Base-by-base conservation (phyloP, 257 asterid species). In the Prunella vulgaris region DNA sequence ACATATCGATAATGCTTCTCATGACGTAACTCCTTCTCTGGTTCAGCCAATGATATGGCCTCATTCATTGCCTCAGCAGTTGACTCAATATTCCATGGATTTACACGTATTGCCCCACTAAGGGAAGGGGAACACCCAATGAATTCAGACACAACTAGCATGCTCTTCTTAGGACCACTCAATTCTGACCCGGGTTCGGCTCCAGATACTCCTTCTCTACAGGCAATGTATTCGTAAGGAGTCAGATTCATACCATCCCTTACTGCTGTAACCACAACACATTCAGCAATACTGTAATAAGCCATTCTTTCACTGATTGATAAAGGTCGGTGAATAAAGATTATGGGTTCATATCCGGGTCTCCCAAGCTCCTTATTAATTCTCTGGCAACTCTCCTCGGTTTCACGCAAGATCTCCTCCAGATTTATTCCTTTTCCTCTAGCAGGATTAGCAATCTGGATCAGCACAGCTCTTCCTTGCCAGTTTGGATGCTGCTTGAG, bases 161-260 rank as follows among this genome's bases (percentile, higher is more conserved):
- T 87, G 83, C 97, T 91, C 84, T 84, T 88, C 80, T 83, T 86
- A 35, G 95, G 86, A 49, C 91, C 92, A 76, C 62, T 70, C 81
- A 79, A 74, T 44, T 78, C 83, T 18, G 86, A 83, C 64, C 70
- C 84, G 46, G 80, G 67, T 64, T 79, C 92, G 17, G 80, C 83
- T 69, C 88, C 86, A 24, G 87, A 73, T 69, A 86, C 83, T 56
- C 97, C 97, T 79, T 91, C 85, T 77, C 97, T 80, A 70, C 96
- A 87, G 32, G 87, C 96, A 68, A 88, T 85, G 84, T 91, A 91
- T 72, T 91, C 96, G 28, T 91, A 91, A 53, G 97, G 97, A 51
- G 95, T 88, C 77, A 91, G 80, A 78, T 91, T 91, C 97, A 91
- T 85, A 77, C 97, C 97, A 78, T 91, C 97, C 69, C 97, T 72